Evolutionary conservation across 1,284 basidiomycete genomes (phyloP).

Genomic region (Bjerkandera adusta): DNA sequence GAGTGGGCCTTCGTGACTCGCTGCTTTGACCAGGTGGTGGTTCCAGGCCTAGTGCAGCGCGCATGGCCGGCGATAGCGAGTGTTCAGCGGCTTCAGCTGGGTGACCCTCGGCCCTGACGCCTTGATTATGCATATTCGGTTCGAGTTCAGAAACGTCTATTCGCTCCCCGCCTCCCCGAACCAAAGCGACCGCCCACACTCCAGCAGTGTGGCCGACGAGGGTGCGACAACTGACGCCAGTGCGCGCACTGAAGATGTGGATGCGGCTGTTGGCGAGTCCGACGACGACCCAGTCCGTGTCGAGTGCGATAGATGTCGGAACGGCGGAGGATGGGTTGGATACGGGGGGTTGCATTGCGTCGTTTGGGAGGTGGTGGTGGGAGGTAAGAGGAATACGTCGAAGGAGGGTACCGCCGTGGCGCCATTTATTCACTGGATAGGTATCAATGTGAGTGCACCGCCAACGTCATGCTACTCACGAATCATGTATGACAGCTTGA

Average conservation of each 20-base stretch:
- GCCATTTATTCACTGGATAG: slow-evolving; percentile 81
- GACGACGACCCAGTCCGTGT: slow-evolving; percentile 84
- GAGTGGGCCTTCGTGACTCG: slow-evolving; percentile 11
- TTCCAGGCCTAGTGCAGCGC: slow-evolving; percentile 35
- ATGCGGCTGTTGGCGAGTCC: slow-evolving; percentile 89
- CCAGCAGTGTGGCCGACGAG: slow-evolving; percentile 86
- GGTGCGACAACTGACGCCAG: slow-evolving; percentile 77
- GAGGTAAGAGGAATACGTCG: slow-evolving; percentile 52
- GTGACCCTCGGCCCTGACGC: not conserved
- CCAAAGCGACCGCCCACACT: slow-evolving; percentile 90
- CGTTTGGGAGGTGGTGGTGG: slow-evolving; percentile 16
- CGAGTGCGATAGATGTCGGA: slow-evolving; percentile 83
- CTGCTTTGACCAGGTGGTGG: slow-evolving; percentile 12
- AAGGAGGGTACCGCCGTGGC: slow-evolving; percentile 75
- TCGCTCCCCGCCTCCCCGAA: slow-evolving; percentile 35
- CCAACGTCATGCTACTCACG: slow-evolving; percentile 1
- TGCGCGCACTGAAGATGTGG: slow-evolving; percentile 82
- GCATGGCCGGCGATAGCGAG: slow-evolving; percentile 29
- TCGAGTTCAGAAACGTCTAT: slow-evolving; percentile 4
- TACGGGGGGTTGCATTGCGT: slow-evolving; percentile 17
- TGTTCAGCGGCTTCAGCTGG: slow-evolving; percentile 11
- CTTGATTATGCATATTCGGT: slow-evolving; percentile 1
- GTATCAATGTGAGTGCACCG: slow-evolving; percentile 1
- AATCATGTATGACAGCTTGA: slow-evolving; percentile 72
- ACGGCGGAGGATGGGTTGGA: slow-evolving; percentile 23